Base-by-base conservation (phyloP, 306 rosid species). In the Lathyrus oleraceus region DNA sequence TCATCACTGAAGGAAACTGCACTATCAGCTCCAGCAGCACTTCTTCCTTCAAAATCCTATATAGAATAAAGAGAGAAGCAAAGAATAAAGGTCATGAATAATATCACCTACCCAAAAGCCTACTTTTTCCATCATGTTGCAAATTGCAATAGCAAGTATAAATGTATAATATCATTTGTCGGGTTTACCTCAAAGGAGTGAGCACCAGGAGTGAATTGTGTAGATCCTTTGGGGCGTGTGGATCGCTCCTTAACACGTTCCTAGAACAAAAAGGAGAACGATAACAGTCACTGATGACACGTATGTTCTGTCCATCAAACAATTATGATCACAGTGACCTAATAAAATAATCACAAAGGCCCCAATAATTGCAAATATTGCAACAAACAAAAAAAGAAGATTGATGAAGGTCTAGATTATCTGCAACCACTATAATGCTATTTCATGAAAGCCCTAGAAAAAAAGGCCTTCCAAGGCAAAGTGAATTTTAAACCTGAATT, bases 1-100 rank as follows among this genome's bases (percentile, higher is more conserved):
- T 91, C 97, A 70, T 94, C 97, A 27, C 99, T 91, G 67, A 94
- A 91, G 73, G 99, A 83, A 85, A 81, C 87, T 27, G 87, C 89
- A 82, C 71, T 73, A 76, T 84, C 89, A 51, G 68, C 79, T 76
- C 95, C 89, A 15, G 86, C 78, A 38, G 92, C 73, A 84, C 83
- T 83, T 83, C 75, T 88, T 44, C 82, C 78, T 54, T 78, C 79
- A 57, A 87, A 78, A 72, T 76, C 89, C 99, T 94, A 69, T 51
- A 82, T 4, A 13, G 39, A 62, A 59, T 70, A 61, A 63, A 70
- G 39, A 74, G 48, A 59, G 30, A 59, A 66, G 73, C 62, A 63
- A 74, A 72, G 71, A 64, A 57, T 8, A 36, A 53, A 54, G 71
- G 74, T 59, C 48, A 56, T 21, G 65, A 45, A 61, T 30, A 62